Conservation (phyloP, 1,139 yeast genomes). For the Scheffersomyces lignicola region DNA sequence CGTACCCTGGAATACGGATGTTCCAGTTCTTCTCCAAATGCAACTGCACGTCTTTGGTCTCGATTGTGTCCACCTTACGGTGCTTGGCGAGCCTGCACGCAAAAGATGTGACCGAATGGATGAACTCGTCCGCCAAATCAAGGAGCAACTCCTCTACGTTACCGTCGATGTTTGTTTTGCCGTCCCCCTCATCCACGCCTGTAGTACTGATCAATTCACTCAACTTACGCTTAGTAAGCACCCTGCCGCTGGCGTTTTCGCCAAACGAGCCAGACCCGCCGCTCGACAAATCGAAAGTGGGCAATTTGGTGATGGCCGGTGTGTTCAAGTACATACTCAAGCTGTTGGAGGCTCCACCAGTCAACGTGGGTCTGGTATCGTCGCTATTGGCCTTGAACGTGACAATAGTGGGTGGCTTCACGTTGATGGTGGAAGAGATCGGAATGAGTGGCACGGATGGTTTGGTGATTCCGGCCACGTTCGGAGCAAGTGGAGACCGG, state of each 20-base stretch:
- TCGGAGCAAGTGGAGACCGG: conserved; percentile 16
- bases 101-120: conserved; percentile 84
- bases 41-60: conserved; percentile 85
- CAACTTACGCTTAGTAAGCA: conserved; percentile 83
- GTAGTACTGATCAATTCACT: conserved; percentile 83
- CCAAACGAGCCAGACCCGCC: conserved; percentile 27
- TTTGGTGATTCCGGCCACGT: conserved; percentile 51
- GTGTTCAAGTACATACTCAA: conserved; percentile 61
- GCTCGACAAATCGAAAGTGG: conserved; percentile 72
- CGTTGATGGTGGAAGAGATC: conserved; percentile 66
- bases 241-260: conserved; percentile 65
- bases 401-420: conserved; percentile 64
- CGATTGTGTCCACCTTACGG: conserved; percentile 82
- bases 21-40: conserved; percentile 96
- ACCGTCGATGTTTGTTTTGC: conserved; percentile 88
- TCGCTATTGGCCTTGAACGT: conserved; percentile 45
- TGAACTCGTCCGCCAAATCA: conserved; percentile 95
- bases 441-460: conserved; percentile 73
- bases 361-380: conserved; percentile 71
- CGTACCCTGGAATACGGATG: conserved; percentile 89
- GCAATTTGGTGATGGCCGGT: conserved; percentile 76
- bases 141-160: conserved; percentile 90
- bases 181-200: conserved; percentile 84
- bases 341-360: conserved; percentile 80
- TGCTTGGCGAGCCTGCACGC: conserved; percentile 97